Conservation (phyloP, 2,329 filamentous ascomycete species). For the Pestalotiopsis sp. region DNA sequence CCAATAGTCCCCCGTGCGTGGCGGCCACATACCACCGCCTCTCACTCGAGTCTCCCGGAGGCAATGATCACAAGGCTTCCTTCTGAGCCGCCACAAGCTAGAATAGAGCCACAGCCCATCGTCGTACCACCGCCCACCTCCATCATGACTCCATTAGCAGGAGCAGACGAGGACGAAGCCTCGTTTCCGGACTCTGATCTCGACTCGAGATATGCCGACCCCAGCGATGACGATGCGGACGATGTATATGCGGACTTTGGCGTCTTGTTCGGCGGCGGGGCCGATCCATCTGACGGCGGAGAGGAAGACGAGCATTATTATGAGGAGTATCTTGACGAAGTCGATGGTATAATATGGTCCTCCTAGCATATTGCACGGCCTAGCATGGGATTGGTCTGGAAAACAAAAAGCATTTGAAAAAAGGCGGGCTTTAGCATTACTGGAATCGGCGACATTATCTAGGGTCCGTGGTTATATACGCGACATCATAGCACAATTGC, state of each 20-base stretch:
- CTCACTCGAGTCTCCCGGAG: slow-evolving; percentile 5
- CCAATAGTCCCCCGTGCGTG: slow-evolving; percentile 23
- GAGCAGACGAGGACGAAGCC: slow-evolving; percentile 46
- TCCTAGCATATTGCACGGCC: slow-evolving; percentile 23
- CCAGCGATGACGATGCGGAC: slow-evolving; percentile 46
- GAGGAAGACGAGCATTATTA: slow-evolving; percentile 45
- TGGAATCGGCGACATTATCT: too few species aligned
- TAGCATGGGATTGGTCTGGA: background rate
- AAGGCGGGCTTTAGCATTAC: background rate
- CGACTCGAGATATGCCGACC: slow-evolving; percentile 43
- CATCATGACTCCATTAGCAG: slow-evolving; percentile 20
- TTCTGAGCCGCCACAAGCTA: too few species aligned
- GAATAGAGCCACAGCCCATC: background rate
- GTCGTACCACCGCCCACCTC: slow-evolving; percentile 3
- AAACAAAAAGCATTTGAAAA: background rate
- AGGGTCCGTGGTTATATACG: too few species aligned
- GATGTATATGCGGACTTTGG: slow-evolving; percentile 60
- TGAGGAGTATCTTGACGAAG: slow-evolving; percentile 58
- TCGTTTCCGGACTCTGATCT: slow-evolving; percentile 51
- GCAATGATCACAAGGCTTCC: background rate
- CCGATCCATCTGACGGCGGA: slow-evolving; percentile 13
- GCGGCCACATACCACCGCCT: slow-evolving; percentile 29
- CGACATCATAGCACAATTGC: too few species aligned
- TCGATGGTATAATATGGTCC: slow-evolving; percentile 56
- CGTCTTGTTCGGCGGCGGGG: slow-evolving; percentile 46